Evolutionary conservation across 208 protist species (phyloP), one percentile per base, ranked within the genome.

Genomic region (Leishmania guyanensis): DNA sequence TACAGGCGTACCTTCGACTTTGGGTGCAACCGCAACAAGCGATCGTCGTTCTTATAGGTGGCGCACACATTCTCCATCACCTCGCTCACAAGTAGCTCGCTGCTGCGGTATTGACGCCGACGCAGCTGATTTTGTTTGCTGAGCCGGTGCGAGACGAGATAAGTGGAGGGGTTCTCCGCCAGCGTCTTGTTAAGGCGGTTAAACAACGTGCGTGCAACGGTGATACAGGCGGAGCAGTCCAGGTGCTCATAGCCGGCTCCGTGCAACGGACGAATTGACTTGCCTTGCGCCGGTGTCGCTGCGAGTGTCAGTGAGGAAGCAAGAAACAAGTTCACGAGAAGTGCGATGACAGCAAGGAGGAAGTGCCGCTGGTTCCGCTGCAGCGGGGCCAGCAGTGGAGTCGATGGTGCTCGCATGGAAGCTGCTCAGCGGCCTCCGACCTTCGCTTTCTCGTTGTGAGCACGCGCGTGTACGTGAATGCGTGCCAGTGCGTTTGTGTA

Each of bases 151-250:
- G 90, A 92, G 16, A 86, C 76, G 53, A 93, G 81, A 69, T 90
- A 90, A 54, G 85, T 89, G 3, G 85, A 76, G 9, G 81, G 86
- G 26, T 81, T 83, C 75, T 86, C 80, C 68, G 83, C 60, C 29
- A 96, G 84, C 0, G 91, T 92, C n/a, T 68, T 73, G 79, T 97
- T 95, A 77, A 97, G 94, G 22, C 86, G 88, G 0, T 65, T 22
- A 20, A 86, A 90, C 56, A 97, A 78, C 60, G 91, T 75, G 16
- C 83, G 75, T 0, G 92, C 90, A 46, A 97, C 92, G 33, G 88
- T 86, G 36, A 97, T 73, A 77, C 93, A 97, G 46, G 89, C 87
- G 46, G 93, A 97, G 87, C 93, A 97, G 80, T 97, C 92, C 22
- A 97, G 73, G 75, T 94, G 92, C 66, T 88, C 81, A 72, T 95